Evolutionary conservation across 441 rosid species (phyloP).

Genomic region (Flueggea neowawraea): DNA sequence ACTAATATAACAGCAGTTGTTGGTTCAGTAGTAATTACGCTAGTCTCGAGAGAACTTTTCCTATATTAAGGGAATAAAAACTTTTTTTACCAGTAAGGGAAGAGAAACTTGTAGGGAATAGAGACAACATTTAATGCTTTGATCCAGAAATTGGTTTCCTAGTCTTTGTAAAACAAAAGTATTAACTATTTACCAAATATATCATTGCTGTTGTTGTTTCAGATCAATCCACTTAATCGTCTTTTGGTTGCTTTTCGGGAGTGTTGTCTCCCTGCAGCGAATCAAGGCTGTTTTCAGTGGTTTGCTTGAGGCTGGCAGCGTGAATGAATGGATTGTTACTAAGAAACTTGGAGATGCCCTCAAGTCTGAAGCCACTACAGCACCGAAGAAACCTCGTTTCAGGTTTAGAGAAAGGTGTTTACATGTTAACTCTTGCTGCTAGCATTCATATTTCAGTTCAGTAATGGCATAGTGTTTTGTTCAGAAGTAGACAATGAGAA

Average conservation of each 20-base stretch:
- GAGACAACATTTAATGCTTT: too few relatives aligned
- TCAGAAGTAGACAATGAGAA: neutral
- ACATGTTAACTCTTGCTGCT: neutral
- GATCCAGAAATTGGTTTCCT: too few relatives aligned
- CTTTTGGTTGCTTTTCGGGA: conserved; percentile 94
- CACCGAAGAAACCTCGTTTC: conserved; percentile 56
- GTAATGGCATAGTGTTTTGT: too few relatives aligned
- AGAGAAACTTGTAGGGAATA: too few relatives aligned
- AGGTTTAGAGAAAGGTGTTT: conserved; percentile 70
- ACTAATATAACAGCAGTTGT: too few relatives aligned
- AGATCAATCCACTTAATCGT: conserved; percentile 81
- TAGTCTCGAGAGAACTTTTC: too few relatives aligned
- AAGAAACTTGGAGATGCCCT: conserved; percentile 79
- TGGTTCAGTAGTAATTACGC: too few relatives aligned
- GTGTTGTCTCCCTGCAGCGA: conserved; percentile 90
- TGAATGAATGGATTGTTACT: conserved; percentile 95
- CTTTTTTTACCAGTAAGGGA: too few relatives aligned
- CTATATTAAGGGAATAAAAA: too few relatives aligned
- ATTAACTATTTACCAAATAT: too few relatives aligned
- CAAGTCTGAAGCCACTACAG: conserved; percentile 49
- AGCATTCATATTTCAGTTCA: too few relatives aligned
- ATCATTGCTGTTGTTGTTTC: conserved; percentile 8
- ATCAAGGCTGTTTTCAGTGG: conserved; percentile 94
- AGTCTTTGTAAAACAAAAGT: too few relatives aligned
- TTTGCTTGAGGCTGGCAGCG: conserved; percentile 79